Evolutionary conservation across 2,329 filamentous ascomycete genomes (phyloP).

Genomic region (Hymenoscyphus occultus): DNA sequence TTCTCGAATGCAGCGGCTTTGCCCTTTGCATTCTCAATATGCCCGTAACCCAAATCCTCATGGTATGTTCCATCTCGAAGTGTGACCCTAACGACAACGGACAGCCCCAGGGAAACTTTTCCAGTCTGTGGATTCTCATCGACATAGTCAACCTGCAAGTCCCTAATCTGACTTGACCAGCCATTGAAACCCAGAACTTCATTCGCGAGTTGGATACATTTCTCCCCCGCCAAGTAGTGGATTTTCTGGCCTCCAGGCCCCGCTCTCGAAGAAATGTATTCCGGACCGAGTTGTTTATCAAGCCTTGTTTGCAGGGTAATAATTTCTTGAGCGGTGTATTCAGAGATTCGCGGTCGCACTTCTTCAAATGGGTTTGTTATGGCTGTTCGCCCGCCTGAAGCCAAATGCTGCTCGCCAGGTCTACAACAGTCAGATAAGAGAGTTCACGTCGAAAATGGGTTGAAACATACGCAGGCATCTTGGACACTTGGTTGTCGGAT

Average conservation of each 20-base stretch:
- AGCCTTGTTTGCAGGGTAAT: constrained; percentile 82
- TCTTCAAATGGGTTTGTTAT: constrained; percentile 81
- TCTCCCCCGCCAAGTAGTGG: constrained; percentile 93
- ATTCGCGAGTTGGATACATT: constrained; percentile 91
- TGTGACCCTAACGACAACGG: constrained; percentile 86
- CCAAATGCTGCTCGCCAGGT: constrained; percentile 63
- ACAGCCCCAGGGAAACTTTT: constrained; percentile 80
- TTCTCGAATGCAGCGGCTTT: constrained; percentile 98
- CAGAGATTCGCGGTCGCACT: constrained; percentile 61
- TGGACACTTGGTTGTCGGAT: constrained; percentile 17
- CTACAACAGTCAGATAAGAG: constrained; percentile 41
- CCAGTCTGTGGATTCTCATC: constrained; percentile 78
- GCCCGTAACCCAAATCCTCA: constrained; percentile 95
- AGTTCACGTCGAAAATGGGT: background rate
- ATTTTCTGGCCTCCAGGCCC: constrained; percentile 84
- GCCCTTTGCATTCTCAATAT: constrained; percentile 92
- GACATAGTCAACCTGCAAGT: constrained; percentile 92
- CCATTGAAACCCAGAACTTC: constrained; percentile 97
- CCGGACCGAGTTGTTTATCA: constrained; percentile 90
- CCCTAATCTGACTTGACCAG: constrained; percentile 94
- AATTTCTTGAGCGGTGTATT: constrained; percentile 88
- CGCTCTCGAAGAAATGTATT: constrained; percentile 85
- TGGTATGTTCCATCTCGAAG: constrained; percentile 93
- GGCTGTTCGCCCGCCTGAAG: constrained; percentile 37
- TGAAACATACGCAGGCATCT: constrained; percentile 47